Conservation (phyloP, 169 alveolate genomes). For the Theileria sp. region DNA sequence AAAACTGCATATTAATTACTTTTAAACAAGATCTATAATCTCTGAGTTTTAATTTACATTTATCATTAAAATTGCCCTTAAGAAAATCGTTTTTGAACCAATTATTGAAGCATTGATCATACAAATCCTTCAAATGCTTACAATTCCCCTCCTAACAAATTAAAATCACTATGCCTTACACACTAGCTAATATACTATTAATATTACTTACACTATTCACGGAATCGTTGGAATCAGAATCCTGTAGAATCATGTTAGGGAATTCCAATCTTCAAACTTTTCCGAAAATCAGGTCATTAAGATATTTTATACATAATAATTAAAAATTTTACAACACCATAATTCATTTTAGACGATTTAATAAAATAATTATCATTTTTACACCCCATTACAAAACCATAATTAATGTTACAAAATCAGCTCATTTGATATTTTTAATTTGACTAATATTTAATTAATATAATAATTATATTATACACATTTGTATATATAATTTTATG, state of each 20-base stretch:
- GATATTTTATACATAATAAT: constrained; percentile 2
- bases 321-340: background rate
- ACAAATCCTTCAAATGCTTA: constrained; percentile 63
- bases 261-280: background rate
- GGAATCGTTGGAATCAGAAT: constrained; percentile 3
- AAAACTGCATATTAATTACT: constrained; percentile 28
- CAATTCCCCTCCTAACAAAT: constrained; percentile 56
- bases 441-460: background rate
- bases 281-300: background rate
- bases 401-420: background rate
- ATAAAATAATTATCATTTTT: background rate
- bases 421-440: no score
- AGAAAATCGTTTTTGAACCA: constrained; percentile 75
- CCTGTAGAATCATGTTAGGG: background rate
- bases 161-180: background rate
- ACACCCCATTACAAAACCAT: background rate
- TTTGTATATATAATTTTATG: background rate
- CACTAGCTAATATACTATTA: background rate
- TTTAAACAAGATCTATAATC: constrained; percentile 72
- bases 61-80: constrained; percentile 72
- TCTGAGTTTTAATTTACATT: constrained; percentile 61
- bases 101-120: constrained; percentile 68
- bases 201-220: constrained; percentile 8
- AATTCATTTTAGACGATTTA: background rate
- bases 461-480: background rate